Base-by-base conservation (phyloP, 257 asterid genomes). In the Solanum microdontum region DNA sequence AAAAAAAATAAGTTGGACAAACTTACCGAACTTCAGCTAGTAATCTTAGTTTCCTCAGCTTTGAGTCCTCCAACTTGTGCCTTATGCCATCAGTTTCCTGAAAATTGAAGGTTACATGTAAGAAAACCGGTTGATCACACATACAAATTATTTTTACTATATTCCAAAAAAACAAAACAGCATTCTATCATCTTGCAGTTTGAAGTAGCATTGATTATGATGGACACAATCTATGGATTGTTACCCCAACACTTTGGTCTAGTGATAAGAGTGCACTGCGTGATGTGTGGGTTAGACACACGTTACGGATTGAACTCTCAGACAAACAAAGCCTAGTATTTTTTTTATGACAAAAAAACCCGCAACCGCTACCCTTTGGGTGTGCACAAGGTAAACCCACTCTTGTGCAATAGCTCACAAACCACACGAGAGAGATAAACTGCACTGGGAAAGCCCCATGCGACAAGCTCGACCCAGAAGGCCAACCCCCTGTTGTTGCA, bases 11-110 rank as follows among this genome's bases (percentile, higher is more conserved):
- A 15, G 84, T 43, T 15, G 2, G 45, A 40, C 34, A 40, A 45
- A 48, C 95, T 86, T 92, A 96, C 98, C 98, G 86, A 89, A 96
- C 95, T 95, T 96, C 98, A 87, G 96, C 98, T 73, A 92, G 92
- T 68, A 94, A 93, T 8, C 88, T 90, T 86, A 83, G 87, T 90
- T 91, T 94, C 90, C 92, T 90, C 88, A 91, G 91, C 88, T 90
- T 93, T 10, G 92, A 92, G 9, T 87, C 87, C 87, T 90, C 95
- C 89, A 96, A 87, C 85, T 89, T 92, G 83, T 90, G 92, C 88
- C 89, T 94, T 92, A 83, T 91, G 74, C 17, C 91, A 87, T 91
- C 88, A 28, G 91, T 83, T 64, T 95, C 98, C 99, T 96, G 94
- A 64, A 89, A 83, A 77, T 76, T 30, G 45, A 23, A 87, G 55